Evolutionary conservation across 2,329 filamentous ascomycete species (phyloP).

Genomic region (Cryphonectria carpinicola): DNA sequence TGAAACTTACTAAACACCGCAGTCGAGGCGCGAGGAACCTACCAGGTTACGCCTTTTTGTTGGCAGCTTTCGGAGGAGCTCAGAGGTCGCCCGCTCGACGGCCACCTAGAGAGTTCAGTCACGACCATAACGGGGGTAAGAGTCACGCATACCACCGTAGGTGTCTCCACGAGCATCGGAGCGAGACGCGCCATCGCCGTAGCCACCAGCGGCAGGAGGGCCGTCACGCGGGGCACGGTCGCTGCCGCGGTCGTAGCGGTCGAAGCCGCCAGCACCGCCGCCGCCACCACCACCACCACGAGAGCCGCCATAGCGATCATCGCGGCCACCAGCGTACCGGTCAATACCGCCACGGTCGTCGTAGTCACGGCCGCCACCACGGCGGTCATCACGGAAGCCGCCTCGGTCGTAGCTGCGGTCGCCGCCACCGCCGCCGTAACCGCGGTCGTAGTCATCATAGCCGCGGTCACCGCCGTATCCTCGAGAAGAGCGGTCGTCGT

Average conservation of each 20-base stretch:
- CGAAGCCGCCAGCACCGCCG: conserved; percentile 22
- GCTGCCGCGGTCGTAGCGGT: conserved; percentile 20
- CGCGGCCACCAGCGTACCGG: conserved; percentile 42
- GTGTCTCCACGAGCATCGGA: conserved; percentile 35
- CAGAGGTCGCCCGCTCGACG: conserved; percentile 22
- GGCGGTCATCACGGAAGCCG: conserved; percentile 47
- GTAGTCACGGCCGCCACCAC: conserved; percentile 36
- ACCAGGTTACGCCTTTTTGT: conserved; percentile 15
- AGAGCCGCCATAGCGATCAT: conserved; percentile 24
- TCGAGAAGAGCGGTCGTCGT: conserved; percentile 35
- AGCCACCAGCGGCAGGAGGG: conserved; percentile 34
- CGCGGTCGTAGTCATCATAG: conserved; percentile 31
- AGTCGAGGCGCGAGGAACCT: conserved; percentile 24
- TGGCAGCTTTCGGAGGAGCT: conserved; percentile 20
- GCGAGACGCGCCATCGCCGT: conserved; percentile 37
- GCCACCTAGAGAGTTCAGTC: conserved; percentile 30
- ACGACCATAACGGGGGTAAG: conserved; percentile 25
- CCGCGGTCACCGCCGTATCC: conserved; percentile 15
- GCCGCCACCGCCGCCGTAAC: conserved; percentile 31
- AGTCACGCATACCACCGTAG: conserved; percentile 35
- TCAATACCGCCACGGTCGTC: conserved; percentile 40
- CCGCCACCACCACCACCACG: conserved; percentile 23
- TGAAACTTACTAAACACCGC: conserved; percentile 23
- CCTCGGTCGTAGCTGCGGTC: conserved; percentile 51
- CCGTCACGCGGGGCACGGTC: conserved; percentile 37